Evolutionary conservation across 345 rosid genomes (phyloP), one percentile per base, ranked within the genome.

Genomic region (Pugionium cornutum): DNA sequence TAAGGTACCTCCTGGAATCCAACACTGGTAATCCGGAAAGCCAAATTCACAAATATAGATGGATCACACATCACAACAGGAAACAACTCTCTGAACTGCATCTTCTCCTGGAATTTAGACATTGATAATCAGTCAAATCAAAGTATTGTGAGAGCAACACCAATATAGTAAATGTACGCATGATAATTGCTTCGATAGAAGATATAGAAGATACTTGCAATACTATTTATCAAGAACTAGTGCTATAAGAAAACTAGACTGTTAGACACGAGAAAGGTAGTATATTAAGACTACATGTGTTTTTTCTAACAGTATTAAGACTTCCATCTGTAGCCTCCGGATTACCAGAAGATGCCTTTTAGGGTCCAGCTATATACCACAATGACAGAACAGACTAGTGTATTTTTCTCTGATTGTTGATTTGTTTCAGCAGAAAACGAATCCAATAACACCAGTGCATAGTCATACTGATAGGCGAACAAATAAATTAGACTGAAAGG

Each of bases 1-100:
- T 57, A 49, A n/a, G 37, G 47, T 82, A 92, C 98, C 98, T 89
- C 89, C 2, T 62, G 65, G 77, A 88, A 84, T 56, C 82, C 83
- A 79, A 65, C 77, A 67, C 72, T 79, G 46, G 85, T 70, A 72
- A 92, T 80, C 59, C 90, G 86, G 77, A 82, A 89, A 66, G 87
- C 82, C 79, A 87, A 80, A 80, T 92, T 92, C 47, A 84, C 43
- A 33, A 63, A 68, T 53, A 80, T 66, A 41, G 77, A 78, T 57
- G 82, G 64, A 78, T 80, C 83, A 58, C 85, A 83, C 64, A 91
- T 72, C 26, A 83, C 87, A 42, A 86, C 83, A 18, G 92, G 96
- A 73, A 88, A 88, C 53, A 69, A 56, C 64, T 81, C 82, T 59
- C 60, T 75, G 55, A 69, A 81, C 18, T 77, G 78, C 70, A 66